phyloP scores from a whole-genome alignment of 352 stramenopile genomes.

The Phytophthora sp. region DNA sequence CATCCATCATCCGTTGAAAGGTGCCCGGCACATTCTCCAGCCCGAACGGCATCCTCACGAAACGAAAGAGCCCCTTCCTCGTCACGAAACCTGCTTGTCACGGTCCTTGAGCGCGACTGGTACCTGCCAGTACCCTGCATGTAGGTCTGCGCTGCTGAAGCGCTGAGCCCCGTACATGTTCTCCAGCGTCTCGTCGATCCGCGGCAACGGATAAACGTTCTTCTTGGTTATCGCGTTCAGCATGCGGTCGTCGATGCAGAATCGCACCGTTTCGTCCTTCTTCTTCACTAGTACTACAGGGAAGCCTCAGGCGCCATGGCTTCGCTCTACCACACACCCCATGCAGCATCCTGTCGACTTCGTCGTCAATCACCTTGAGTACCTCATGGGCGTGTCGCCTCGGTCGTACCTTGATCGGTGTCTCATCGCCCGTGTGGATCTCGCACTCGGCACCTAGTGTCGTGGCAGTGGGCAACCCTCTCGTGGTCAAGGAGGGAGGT shows the following conservation, averaged over 20 bases:
- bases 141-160: neutral
- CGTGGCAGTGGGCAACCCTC: neutral
- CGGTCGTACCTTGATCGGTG: neutral
- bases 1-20: neutral
- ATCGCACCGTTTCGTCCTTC: neutral
- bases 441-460: neutral
- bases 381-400: neutral
- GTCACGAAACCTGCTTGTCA: neutral
- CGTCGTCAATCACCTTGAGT: constrained; percentile 3
- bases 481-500: neutral
- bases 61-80: neutral
- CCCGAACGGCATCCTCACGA: neutral
- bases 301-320: constrained; percentile 11
- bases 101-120: neutral
- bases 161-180: neutral
- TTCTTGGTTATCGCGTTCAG: neutral
- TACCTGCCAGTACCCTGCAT: neutral
- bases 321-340: constrained; percentile 26
- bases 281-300: neutral
- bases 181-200: neutral
- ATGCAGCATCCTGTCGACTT: constrained; percentile 18
- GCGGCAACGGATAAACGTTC: too few relatives aligned
- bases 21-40: too few relatives aligned
- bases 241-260: neutral
- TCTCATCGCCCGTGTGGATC: neutral